These are phyloP conservation scores for Linderniella brevidens DNA, from an alignment of 257 asterid species.

Conservation along the genomic window DNA sequence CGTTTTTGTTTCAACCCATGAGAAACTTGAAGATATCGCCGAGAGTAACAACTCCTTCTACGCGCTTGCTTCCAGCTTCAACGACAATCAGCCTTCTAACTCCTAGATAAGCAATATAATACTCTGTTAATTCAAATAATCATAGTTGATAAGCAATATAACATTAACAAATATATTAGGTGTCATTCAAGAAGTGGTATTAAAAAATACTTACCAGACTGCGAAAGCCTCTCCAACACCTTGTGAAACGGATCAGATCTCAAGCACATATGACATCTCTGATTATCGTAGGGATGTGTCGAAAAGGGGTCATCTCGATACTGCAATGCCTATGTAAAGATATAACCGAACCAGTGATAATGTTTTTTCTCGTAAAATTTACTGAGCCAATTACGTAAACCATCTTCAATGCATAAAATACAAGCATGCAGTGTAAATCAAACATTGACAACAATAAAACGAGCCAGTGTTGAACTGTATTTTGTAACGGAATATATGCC, in stretches of 20 bases:
- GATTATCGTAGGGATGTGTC: constrained; percentile 28
- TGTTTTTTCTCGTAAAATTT: no score
- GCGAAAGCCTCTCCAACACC: constrained; percentile 68
- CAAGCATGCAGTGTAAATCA: no score
- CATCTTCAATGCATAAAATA: no score
- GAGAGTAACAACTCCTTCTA: constrained; percentile 64
- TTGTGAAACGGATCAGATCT: constrained; percentile 59
- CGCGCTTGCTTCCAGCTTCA: constrained; percentile 95
- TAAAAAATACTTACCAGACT: constrained; percentile 44
- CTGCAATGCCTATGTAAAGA: constrained; percentile 49
- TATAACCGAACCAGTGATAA: no score
- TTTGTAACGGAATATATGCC: constrained; percentile 4
- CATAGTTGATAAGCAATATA: background rate
- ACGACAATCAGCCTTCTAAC: constrained; percentile 70
- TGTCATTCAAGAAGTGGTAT: background rate
- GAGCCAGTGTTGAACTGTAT: background rate
- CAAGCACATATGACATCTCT: constrained; percentile 89
- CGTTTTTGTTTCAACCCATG: constrained; percentile 30
- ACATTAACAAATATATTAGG: no score
- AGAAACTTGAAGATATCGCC: constrained; percentile 69
- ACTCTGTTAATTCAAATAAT: background rate
- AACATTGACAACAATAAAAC: no score
- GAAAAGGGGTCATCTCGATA: constrained; percentile 71
- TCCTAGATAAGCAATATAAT: constrained; percentile 23
- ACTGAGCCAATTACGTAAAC: no score